Conservation (phyloP, 1,284 basidiomycete species). For the Fistulinella staudtii region DNA sequence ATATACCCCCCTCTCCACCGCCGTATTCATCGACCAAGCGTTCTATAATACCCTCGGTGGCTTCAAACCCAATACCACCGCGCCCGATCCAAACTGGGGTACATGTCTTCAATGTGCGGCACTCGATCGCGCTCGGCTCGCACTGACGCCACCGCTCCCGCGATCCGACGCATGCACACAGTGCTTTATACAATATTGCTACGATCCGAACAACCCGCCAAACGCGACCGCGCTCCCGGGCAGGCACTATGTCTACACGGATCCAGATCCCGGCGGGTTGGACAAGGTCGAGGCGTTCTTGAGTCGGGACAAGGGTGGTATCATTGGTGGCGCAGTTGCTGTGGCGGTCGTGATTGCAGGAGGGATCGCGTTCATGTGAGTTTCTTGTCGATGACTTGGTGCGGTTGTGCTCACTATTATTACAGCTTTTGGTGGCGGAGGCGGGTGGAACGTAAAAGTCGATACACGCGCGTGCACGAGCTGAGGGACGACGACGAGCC, state of each 20-base stretch:
- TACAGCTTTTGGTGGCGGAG: slow-evolving; percentile 32
- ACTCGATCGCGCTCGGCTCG: slow-evolving; percentile 40
- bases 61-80: slow-evolving; percentile 46
- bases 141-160: slow-evolving; percentile 5
- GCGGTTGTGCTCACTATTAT: no score
- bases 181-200: slow-evolving; percentile 37
- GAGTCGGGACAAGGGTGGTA: slow-evolving; percentile 15
- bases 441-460: slow-evolving; percentile 17
- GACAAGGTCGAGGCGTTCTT: slow-evolving; percentile 23
- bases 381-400: neutral
- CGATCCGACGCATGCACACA: slow-evolving; percentile 26
- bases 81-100: slow-evolving; percentile 37
- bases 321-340: slow-evolving; percentile 22
- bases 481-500: slow-evolving; percentile 31
- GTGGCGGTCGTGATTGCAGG: slow-evolving; percentile 13
- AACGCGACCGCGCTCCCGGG: slow-evolving; percentile 18
- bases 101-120: slow-evolving; percentile 42
- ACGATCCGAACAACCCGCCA: slow-evolving; percentile 28
- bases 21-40: slow-evolving; percentile 52
- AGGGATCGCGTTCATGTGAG: slow-evolving; percentile 28
- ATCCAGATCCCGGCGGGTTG: slow-evolving; percentile 26
- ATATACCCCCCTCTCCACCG: slow-evolving; percentile 46
- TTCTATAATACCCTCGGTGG: slow-evolving; percentile 50
- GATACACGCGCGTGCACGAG: slow-evolving; percentile 26
- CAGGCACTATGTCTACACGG: slow-evolving; percentile 14